phyloP scores from a whole-genome alignment of 2,329 filamentous ascomycete species.

The Venturia carpophila region DNA sequence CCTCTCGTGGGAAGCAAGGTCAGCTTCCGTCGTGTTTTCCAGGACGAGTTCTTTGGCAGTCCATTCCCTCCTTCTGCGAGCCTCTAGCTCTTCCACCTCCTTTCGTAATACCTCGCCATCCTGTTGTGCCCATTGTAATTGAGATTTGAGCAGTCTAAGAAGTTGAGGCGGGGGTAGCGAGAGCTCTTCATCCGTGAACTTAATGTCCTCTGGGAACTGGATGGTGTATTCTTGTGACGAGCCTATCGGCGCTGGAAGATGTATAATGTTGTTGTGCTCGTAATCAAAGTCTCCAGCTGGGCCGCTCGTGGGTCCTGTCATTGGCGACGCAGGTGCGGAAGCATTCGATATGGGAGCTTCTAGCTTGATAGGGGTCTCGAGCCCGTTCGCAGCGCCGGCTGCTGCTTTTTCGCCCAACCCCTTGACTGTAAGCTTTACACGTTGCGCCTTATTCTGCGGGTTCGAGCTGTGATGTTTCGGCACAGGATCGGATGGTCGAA shows the following conservation, averaged over 20 bases:
- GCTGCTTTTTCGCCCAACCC: conserved; percentile 28
- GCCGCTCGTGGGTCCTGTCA: not conserved
- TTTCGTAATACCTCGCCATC: conserved; percentile 56
- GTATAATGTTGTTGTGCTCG: conserved; percentile 49
- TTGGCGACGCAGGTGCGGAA: conserved; percentile 15
- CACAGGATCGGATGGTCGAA: conserved; percentile 66
- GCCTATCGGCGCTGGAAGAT: conserved; percentile 42
- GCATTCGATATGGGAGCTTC: conserved; percentile 14
- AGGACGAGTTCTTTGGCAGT: conserved; percentile 69
- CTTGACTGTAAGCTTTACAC: conserved; percentile 37
- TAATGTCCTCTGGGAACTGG: conserved; percentile 48
- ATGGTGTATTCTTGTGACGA: conserved; percentile 38
- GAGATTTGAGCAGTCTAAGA: conserved; percentile 53
- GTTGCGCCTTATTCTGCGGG: conserved; percentile 39
- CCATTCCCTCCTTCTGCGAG: conserved; percentile 64
- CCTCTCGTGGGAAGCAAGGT: not conserved
- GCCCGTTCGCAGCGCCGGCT: conserved; percentile 28
- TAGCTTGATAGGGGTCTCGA: conserved; percentile 20
- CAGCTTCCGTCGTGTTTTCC: conserved; percentile 60
- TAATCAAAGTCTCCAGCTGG: conserved; percentile 30
- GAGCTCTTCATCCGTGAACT: conserved; percentile 60
- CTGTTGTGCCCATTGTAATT: conserved; percentile 64
- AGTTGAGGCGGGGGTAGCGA: conserved; percentile 58
- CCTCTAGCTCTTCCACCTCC: conserved; percentile 61
- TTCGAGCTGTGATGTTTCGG: conserved; percentile 53